These are phyloP conservation scores for Mimosa pudica DNA, from an alignment of 306 rosid species.

Conservation along the genomic window DNA sequence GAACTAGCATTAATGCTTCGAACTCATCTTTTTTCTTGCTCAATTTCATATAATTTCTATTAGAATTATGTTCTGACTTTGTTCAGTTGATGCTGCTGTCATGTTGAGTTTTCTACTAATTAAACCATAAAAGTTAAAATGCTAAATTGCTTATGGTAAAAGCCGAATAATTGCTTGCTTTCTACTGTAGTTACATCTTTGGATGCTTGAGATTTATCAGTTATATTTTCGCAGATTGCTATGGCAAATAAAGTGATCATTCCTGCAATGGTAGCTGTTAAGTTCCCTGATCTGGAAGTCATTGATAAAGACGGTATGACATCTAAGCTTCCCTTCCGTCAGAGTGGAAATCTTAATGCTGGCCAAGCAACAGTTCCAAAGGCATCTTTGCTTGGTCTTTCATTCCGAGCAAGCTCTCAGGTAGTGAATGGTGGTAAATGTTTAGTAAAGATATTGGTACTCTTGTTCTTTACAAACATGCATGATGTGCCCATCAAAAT, in stretches of 20 bases:
- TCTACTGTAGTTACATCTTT: conserved; percentile 17
- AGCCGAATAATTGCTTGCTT: conserved; percentile 5
- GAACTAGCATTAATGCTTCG: conserved; percentile 11
- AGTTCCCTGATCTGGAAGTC: conserved; percentile 82
- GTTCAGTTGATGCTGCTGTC: conserved; percentile 8
- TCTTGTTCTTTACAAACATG: conserved; percentile 10
- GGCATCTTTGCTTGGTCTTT: conserved; percentile 74
- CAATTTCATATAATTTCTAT: background rate
- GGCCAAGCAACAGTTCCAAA: conserved; percentile 47
- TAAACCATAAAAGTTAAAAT: background rate
- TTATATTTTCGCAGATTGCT: conserved; percentile 54
- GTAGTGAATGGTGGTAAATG: conserved; percentile 37
- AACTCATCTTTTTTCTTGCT: background rate
- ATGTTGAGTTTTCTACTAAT: conserved; percentile 28
- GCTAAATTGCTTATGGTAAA: background rate
- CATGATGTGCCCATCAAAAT: background rate
- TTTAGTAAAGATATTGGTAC: conserved; percentile 24
- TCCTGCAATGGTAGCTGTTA: conserved; percentile 68
- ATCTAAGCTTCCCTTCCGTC: conserved; percentile 66
- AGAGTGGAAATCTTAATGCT: conserved; percentile 39
- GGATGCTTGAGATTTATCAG: conserved; percentile 24
- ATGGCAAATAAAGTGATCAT: conserved; percentile 69
- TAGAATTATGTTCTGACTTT: conserved; percentile 4
- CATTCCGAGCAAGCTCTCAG: conserved; percentile 87
- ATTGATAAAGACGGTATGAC: conserved; percentile 54